Conservation (phyloP, 495 filamentous ascomycete species). For the Cladorrhinum samala region DNA sequence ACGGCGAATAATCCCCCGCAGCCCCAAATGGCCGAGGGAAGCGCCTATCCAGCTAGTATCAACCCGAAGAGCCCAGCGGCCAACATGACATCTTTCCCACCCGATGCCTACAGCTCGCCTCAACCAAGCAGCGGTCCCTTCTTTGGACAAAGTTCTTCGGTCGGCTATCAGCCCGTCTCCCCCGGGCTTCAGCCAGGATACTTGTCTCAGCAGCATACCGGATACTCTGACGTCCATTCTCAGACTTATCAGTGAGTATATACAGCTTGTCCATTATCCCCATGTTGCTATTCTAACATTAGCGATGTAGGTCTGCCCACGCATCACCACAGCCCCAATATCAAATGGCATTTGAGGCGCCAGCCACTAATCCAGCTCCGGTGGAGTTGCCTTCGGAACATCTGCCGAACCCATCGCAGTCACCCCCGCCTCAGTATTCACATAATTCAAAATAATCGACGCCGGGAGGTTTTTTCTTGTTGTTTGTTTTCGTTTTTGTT, state of each 20-base stretch:
- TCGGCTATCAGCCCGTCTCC: not conserved
- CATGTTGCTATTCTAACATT: not conserved
- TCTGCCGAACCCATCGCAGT: not conserved
- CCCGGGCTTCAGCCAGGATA: slow-evolving; percentile 1
- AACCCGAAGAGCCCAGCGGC: slow-evolving; percentile 27
- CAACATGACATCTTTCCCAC: slow-evolving; percentile 12
- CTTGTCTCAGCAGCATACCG: slow-evolving; percentile 7
- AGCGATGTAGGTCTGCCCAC: not conserved
- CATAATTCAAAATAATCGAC: not conserved
- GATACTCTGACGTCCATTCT: not conserved
- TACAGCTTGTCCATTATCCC: not conserved
- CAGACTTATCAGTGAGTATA: not conserved
- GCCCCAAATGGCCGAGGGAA: slow-evolving; percentile 8
- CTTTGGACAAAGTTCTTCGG: not conserved
- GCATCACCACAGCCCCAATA: not conserved
- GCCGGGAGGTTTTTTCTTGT: not conserved
- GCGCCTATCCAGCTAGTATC: slow-evolving; percentile 16
- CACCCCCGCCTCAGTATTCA: not conserved
- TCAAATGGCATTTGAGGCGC: not conserved
- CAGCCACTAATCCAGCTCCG: not conserved
- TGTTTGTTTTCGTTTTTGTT: not conserved
- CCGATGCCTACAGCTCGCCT: slow-evolving; percentile 9
- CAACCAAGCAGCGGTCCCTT: not conserved
- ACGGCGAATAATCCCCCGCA: not conserved
- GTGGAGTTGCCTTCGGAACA: not conserved